Conservation (phyloP, 805 yeast genomes). For the Maudiozyma bulderi region DNA sequence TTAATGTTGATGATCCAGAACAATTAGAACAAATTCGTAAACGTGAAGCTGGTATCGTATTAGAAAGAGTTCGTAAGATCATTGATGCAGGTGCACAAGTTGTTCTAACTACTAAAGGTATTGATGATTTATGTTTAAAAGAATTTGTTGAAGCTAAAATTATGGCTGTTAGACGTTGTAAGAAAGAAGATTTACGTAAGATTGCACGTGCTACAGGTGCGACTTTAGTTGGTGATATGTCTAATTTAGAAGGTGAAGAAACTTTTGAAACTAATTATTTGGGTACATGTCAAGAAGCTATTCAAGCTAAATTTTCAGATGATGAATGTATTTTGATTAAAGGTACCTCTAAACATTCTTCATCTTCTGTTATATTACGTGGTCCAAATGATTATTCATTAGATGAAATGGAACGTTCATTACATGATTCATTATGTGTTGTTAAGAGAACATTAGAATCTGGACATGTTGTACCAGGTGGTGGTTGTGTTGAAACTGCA, state of each 20-base stretch:
- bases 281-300: slow-evolving; percentile 86
- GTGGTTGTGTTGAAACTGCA: slow-evolving; percentile 98
- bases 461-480: slow-evolving; percentile 95
- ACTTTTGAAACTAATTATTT: slow-evolving; percentile 75
- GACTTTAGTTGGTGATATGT: slow-evolving; percentile 72
- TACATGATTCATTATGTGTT: slow-evolving; percentile 89
- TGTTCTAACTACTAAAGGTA: slow-evolving; percentile 86
- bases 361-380: slow-evolving; percentile 84
- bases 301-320: slow-evolving; percentile 84
- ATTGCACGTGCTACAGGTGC: slow-evolving; percentile 98
- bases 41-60: slow-evolving; percentile 76
- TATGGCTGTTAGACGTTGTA: slow-evolving; percentile 95
- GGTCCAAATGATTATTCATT: slow-evolving; percentile 92
- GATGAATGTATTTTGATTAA: slow-evolving; percentile 92
- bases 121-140: slow-evolving; percentile 85
- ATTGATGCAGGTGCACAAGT: slow-evolving; percentile 87
- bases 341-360: slow-evolving; percentile 85
- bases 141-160: slow-evolving; percentile 85
- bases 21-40: slow-evolving; percentile 87
- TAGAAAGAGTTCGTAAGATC: slow-evolving; percentile 75
- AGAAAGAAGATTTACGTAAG: slow-evolving; percentile 91
- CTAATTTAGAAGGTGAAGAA: slow-evolving; percentile 94
- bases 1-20: slow-evolving; percentile 94
- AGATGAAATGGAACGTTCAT: slow-evolving; percentile 97
- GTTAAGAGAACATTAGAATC: slow-evolving; percentile 93